Evolutionary conservation across 768 basidiomycete species (phyloP).

Genomic region (Auricularia sp.): DNA sequence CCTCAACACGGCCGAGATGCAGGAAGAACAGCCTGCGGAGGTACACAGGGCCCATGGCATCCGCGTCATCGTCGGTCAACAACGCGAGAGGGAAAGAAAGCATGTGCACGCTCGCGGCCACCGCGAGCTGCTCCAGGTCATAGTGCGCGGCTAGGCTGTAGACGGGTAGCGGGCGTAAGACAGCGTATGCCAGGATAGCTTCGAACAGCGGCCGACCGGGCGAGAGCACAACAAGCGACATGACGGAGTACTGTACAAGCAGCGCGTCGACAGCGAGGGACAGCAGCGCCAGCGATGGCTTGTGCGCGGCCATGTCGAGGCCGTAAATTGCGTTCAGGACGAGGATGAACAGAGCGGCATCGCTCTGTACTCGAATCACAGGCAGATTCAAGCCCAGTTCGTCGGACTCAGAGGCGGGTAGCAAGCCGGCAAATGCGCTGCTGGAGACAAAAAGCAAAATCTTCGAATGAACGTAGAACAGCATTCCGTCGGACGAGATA

Average conservation of each 20-base stretch:
- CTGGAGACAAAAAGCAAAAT: too few relatives aligned
- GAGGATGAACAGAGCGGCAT: slow-evolving; percentile 51
- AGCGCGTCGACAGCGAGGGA: background rate
- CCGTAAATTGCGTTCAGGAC: slow-evolving; percentile 65
- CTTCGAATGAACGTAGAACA: too few relatives aligned
- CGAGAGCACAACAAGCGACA: background rate
- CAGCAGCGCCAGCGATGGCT: slow-evolving; percentile 29
- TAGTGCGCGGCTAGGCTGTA: slow-evolving; percentile 12
- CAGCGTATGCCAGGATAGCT: slow-evolving; percentile 57
- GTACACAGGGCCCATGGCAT: slow-evolving; percentile 23
- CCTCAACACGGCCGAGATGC: slow-evolving; percentile 26
- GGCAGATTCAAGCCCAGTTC: background rate
- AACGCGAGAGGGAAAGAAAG: slow-evolving; percentile 6
- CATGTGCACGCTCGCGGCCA: slow-evolving; percentile 8
- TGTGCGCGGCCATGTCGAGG: slow-evolving; percentile 64
- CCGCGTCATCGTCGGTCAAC: slow-evolving; percentile 10
- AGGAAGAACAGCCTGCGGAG: slow-evolving; percentile 32
- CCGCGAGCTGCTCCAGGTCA: slow-evolving; percentile 13
- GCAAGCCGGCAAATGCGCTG: too few relatives aligned
- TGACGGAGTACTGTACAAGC: slow-evolving; percentile 3
- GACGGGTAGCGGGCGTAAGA: slow-evolving; percentile 38
- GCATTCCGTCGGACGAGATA: too few relatives aligned
- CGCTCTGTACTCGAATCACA: background rate
- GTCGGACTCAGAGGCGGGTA: too few relatives aligned
- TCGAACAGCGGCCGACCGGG: slow-evolving; percentile 22